A percentile compares a stretch with the other conserved stretches of the same genome.
Evolutionary conservation across 768 basidiomycete genomes (phyloP).

Genomic region (Auricularia sp.): DNA sequence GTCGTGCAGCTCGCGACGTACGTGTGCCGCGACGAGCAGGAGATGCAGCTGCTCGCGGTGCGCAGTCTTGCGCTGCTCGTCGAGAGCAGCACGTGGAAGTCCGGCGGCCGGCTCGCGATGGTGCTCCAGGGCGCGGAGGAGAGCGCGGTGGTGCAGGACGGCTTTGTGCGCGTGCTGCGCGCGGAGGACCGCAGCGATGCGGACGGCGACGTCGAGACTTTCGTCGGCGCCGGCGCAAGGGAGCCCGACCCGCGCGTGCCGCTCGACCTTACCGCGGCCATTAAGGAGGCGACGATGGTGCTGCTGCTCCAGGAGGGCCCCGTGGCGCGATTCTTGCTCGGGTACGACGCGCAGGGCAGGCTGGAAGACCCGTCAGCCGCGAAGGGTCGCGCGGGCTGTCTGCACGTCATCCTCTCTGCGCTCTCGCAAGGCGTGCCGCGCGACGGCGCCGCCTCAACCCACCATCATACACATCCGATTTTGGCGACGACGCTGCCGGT

Average conservation of each 20-base stretch:
- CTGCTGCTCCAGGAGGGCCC: slow-evolving; percentile 80
- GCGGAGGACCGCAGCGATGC: slow-evolving; percentile 57
- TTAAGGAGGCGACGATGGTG: slow-evolving; percentile 68
- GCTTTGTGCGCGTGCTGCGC: slow-evolving; percentile 60
- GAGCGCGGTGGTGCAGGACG: slow-evolving; percentile 75
- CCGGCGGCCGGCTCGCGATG: slow-evolving; percentile 49
- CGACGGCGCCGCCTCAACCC: slow-evolving; percentile 37
- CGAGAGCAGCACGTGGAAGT: slow-evolving; percentile 41
- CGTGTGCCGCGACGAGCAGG: slow-evolving; percentile 58
- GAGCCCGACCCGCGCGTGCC: slow-evolving; percentile 38
- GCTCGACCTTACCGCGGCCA: slow-evolving; percentile 43
- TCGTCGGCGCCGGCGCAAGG: slow-evolving; percentile 66
- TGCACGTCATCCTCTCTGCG: slow-evolving; percentile 74
- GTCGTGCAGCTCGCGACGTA: slow-evolving; percentile 79
- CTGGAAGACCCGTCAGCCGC: slow-evolving; percentile 75
- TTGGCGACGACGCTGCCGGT: slow-evolving; percentile 61
- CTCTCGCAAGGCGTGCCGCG: slow-evolving; percentile 64
- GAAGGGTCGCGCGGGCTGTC: slow-evolving; percentile 56
- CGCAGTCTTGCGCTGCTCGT: slow-evolving; percentile 67
- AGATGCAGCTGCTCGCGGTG: slow-evolving; percentile 64
- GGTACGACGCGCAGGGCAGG: slow-evolving; percentile 58
- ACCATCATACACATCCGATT: slow-evolving; percentile 54
- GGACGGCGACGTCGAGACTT: slow-evolving; percentile 53
- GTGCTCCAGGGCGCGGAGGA: slow-evolving; percentile 73
- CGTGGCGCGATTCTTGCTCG: slow-evolving; percentile 75